These are phyloP conservation scores for Starmerella kuoi DNA, from an alignment of 805 yeast genomes.

Conservation along the genomic window DNA sequence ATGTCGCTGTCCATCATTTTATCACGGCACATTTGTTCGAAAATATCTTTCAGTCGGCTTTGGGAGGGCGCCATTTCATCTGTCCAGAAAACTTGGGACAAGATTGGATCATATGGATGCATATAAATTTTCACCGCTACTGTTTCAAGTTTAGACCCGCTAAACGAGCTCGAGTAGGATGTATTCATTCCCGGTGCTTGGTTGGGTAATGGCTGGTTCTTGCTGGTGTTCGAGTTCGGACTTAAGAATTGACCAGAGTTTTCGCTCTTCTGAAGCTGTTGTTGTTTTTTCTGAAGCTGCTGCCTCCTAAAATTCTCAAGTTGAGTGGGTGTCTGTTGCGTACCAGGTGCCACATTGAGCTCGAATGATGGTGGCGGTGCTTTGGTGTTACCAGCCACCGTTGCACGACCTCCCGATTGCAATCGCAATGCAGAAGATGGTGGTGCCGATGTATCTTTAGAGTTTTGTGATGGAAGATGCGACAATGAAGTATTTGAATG, in stretches of 20 bases:
- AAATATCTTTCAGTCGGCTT: slow-evolving; percentile 19
- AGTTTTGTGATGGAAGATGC: not conserved
- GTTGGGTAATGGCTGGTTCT: too few species aligned
- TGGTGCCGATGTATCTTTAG: not conserved
- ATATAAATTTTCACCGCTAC: slow-evolving; percentile 23
- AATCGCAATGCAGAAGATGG: not conserved
- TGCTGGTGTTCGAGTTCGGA: not conserved
- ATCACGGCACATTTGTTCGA: slow-evolving; percentile 27
- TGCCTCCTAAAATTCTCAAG: not conserved
- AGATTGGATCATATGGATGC: slow-evolving; percentile 27
- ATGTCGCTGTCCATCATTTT: slow-evolving; percentile 25
- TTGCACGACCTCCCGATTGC: too few species aligned
- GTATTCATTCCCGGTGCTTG: too few species aligned
- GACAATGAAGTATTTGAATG: not conserved
- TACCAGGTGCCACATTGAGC: not conserved
- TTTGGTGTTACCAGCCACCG: too few species aligned
- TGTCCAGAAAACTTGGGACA: slow-evolving; percentile 25
- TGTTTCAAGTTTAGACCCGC: slow-evolving; percentile 7
- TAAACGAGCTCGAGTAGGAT: slow-evolving; percentile 7
- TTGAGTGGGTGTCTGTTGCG: too few species aligned
- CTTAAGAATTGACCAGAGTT: not conserved
- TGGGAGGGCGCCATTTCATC: slow-evolving; percentile 19
- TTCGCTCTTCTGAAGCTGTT: not conserved
- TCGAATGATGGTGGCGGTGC: not conserved
- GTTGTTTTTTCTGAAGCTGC: not conserved